phyloP scores from a whole-genome alignment of 2,329 filamentous ascomycete genomes.

The Tolypocladium sp. region DNA sequence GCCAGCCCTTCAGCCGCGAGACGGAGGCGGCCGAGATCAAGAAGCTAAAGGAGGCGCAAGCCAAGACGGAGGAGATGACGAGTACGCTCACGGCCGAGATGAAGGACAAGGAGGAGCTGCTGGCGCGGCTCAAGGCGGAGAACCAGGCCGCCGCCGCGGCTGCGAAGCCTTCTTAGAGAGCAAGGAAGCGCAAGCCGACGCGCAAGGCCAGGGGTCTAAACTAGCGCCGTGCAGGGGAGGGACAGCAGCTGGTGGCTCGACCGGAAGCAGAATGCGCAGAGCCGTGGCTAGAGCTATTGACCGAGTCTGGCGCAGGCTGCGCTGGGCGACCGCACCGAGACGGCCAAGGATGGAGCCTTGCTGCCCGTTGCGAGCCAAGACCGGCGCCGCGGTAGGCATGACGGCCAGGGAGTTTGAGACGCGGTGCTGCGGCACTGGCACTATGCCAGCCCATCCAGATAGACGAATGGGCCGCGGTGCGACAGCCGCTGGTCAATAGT shows the following conservation, averaged over 20 bases:
- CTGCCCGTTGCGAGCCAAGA: background rate
- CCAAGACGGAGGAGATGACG: conserved; percentile 52
- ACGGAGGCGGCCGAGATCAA: conserved; percentile 57
- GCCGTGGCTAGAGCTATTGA: background rate
- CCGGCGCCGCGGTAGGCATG: background rate
- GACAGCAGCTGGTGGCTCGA: background rate
- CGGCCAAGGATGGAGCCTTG: background rate
- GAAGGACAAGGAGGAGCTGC: conserved; percentile 53
- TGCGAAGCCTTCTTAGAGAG: conserved; percentile 18
- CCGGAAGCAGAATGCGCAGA: background rate
- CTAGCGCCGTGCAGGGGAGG: background rate
- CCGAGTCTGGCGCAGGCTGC: background rate
- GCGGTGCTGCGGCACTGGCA: background rate
- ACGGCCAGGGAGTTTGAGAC: background rate
- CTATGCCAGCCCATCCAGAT: too few species aligned
- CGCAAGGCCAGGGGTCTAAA: background rate
- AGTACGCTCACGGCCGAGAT: conserved; percentile 50
- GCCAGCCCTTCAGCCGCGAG: conserved; percentile 64
- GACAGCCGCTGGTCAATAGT: too few species aligned
- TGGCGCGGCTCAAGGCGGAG: conserved; percentile 52
- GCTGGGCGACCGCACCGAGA: background rate
- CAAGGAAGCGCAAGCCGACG: conserved; percentile 5
- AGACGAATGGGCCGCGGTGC: too few species aligned
- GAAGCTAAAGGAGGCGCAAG: conserved; percentile 53
- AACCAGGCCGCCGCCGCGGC: conserved; percentile 40